phyloP scores from a whole-genome alignment of 2,329 filamentous ascomycete genomes.

The Eutypa lata region DNA sequence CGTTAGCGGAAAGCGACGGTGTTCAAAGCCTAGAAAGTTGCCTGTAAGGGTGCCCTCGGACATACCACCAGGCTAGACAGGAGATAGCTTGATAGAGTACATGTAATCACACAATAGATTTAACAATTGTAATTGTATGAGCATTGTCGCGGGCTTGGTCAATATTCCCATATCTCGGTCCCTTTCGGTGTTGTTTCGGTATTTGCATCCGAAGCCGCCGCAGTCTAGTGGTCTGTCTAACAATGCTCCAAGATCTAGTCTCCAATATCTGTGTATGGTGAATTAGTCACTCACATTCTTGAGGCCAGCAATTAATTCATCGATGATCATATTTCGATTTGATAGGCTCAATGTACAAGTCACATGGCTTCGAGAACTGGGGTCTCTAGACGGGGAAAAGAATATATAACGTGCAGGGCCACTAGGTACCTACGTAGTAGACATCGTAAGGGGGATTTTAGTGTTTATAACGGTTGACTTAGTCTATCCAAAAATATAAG shows the following conservation, averaged over 20 bases:
- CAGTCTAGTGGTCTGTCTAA: not conserved
- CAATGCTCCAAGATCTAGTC: not conserved
- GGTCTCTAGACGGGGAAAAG: too few relatives aligned
- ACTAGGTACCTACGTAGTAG: too few relatives aligned
- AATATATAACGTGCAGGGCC: too few relatives aligned
- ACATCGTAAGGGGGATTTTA: too few relatives aligned
- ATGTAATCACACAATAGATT: not conserved
- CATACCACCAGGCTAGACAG: not conserved
- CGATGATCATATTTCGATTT: too few relatives aligned
- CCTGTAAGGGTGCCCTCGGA: not conserved
- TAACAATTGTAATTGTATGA: not conserved
- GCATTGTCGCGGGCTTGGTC: not conserved
- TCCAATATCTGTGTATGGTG: not conserved
- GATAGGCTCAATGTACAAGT: too few relatives aligned
- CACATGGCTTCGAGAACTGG: too few relatives aligned
- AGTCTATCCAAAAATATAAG: too few relatives aligned
- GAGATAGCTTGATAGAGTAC: not conserved
- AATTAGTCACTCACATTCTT: too few relatives aligned
- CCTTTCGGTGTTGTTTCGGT: not conserved
- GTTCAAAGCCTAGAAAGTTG: not conserved
- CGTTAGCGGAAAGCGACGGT: not conserved
- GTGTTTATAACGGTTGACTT: too few relatives aligned
- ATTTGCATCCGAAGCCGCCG: not conserved
- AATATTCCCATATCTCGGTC: not conserved
- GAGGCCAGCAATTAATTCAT: too few relatives aligned